Base-by-base conservation (phyloP, 768 basidiomycete species). In the Auriscalpium microsporum region DNA sequence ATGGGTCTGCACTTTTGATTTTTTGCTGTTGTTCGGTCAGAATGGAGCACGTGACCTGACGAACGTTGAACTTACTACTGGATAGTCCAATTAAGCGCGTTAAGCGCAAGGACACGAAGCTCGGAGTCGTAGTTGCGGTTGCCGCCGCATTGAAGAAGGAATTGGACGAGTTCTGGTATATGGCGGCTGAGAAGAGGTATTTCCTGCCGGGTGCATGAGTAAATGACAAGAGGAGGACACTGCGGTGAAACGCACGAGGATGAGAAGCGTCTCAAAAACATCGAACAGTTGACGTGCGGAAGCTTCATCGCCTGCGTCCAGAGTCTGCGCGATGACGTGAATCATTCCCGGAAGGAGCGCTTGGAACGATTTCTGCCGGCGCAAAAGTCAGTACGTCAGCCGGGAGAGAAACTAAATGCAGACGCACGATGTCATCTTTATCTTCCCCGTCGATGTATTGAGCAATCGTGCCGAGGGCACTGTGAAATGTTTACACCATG, bases 1-100 rank as follows among this genome's bases (percentile, higher is more conserved):
- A 57, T 93, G 79, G 63, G 80, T 80, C 71, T 96, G 93, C 38
- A 99, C 81, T 72, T 94, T 96, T 50, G 87, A 86, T 74, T 97
- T 97, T 83, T 98, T 99, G 76, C 91, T 94, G 64, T 3, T 61
- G 55, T 42, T 13, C 19, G 4, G 34, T 44, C 48, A 53, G 48
- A 63, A 62, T 52, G 45, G 50, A 42, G 21, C 6, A 54, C 7
- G 48, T n/a, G 7, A 46, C 23, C 34, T 49, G 10, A 11, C 34
- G 21, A 5, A 8, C 1, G 38, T 9, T 4, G 1, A 10, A 73
- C 86, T 63, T 64, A 86, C 93, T 98, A 98, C 77, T 94, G 88
- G 53, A 98, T 86, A 8, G 94, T 92, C 94, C 94, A 98, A 66
- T 92, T 89, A 9, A 99, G 81, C 8, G 90, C 88, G 65, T 97